Evolutionary conservation across 2,329 filamentous ascomycete genomes (phyloP).

Genomic region (Trichoderma koningii): DNA sequence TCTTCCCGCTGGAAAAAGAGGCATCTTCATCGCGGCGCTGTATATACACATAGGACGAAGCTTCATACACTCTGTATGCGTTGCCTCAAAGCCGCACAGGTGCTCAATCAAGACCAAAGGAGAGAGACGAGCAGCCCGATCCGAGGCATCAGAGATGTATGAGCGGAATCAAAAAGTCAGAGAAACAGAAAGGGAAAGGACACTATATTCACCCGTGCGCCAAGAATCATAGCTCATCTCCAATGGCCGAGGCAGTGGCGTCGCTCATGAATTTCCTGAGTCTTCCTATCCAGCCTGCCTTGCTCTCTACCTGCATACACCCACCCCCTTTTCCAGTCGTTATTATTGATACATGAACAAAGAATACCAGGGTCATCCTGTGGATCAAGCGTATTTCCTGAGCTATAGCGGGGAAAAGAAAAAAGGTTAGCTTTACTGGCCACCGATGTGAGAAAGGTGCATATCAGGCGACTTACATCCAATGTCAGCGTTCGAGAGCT

Average conservation of each 20-base stretch:
- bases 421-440: conserved; percentile 25
- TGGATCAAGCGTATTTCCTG: conserved; percentile 40
- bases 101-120: too few relatives aligned
- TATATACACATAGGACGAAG: too few relatives aligned
- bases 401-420: conserved; percentile 32
- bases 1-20: too few relatives aligned
- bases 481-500: conserved; percentile 88
- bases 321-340: conserved; percentile 7
- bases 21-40: too few relatives aligned
- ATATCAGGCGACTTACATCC: conserved; percentile 70
- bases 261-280: conserved; percentile 15
- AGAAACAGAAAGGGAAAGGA: neutral
- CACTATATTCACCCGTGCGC: conserved; percentile 18
- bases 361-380: neutral
- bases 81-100: neutral
- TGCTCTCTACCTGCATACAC: conserved; percentile 6
- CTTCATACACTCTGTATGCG: neutral
- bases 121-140: too few relatives aligned
- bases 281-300: conserved; percentile 18
- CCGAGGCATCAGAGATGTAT: too few relatives aligned
- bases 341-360: conserved; percentile 22
- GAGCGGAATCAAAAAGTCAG: neutral
- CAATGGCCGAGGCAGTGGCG: neutral
- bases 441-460: neutral
- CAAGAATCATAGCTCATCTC: conserved; percentile 26